These are phyloP conservation scores for Nannizzia gypsea DNA, from an alignment of 2,329 filamentous ascomycete genomes.

Conservation along the genomic window DNA sequence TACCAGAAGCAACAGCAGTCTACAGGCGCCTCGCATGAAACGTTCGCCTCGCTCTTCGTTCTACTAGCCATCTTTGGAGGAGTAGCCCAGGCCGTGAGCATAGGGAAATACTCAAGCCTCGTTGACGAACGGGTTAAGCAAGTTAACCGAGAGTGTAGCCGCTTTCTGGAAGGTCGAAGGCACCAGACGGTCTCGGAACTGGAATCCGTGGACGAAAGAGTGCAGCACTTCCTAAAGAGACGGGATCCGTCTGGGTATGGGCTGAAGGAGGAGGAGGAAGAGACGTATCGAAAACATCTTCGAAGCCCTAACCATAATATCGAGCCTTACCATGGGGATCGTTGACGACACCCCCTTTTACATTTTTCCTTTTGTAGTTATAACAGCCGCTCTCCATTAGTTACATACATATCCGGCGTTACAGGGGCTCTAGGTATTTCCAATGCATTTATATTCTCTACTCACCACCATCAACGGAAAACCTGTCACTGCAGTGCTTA, in stretches of 20 bases:
- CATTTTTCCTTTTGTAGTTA: neutral
- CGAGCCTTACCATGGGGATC: neutral
- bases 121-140: conserved; percentile 56
- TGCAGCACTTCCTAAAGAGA: conserved; percentile 65
- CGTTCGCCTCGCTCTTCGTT: conserved; percentile 63
- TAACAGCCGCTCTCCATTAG: too few species aligned
- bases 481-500: too few species aligned
- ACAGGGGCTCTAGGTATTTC: neutral
- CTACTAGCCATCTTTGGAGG: conserved; percentile 57
- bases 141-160: conserved; percentile 53
- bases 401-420: neutral
- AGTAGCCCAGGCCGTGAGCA: conserved; percentile 59
- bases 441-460: neutral
- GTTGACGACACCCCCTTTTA: neutral
- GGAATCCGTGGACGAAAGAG: conserved; percentile 46
- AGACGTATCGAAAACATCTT: conserved; percentile 29
- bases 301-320: conserved; percentile 12
- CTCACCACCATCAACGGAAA: too few species aligned
- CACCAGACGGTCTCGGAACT: conserved; percentile 41
- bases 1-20: conserved; percentile 8
- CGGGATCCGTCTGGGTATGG: conserved; percentile 48
- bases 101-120: conserved; percentile 49
- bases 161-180: conserved; percentile 41
- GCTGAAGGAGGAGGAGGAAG: conserved; percentile 33
- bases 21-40: conserved; percentile 55